Evolutionary conservation across 768 basidiomycete species (phyloP).

Genomic region (Dictyophora rubrovolvata): DNA sequence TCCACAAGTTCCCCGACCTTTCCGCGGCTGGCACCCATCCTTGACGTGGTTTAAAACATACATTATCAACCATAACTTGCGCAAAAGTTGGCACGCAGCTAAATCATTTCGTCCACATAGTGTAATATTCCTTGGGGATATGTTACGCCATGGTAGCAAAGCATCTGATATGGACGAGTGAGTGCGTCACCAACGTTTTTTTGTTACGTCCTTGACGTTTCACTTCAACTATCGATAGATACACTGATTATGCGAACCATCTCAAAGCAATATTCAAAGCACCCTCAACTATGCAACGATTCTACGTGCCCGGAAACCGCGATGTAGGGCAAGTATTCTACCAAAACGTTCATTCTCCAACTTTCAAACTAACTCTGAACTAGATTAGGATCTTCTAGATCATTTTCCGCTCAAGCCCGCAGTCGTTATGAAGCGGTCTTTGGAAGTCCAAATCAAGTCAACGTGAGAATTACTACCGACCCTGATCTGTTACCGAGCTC

Average conservation of each 20-base stretch:
- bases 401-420: conserved; percentile 37
- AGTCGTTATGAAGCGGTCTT: conserved; percentile 67
- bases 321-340: conserved; percentile 57
- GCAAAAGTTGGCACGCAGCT: conserved; percentile 74
- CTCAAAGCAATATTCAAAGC: conserved; percentile 65
- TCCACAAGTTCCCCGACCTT: conserved; percentile 75
- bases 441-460: conserved; percentile 56
- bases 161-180: conserved; percentile 60
- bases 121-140: conserved; percentile 81
- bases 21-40: conserved; percentile 46
- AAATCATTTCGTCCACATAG: conserved; percentile 52
- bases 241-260: conserved; percentile 54
- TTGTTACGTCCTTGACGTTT: background rate
- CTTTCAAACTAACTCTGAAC: conserved; percentile 12
- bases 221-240: conserved; percentile 35
- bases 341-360: conserved; percentile 16
- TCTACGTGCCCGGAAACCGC: conserved; percentile 84
- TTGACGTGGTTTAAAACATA: conserved; percentile 51
- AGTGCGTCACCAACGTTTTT: conserved; percentile 20
- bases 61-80: conserved; percentile 71
- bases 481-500: background rate
- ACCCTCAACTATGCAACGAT: conserved; percentile 37
- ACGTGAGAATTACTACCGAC: conserved; percentile 23
- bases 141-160: conserved; percentile 79
- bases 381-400: conserved; percentile 38